Conservation (phyloP, 441 rosid species). For the Adansonia madagascariensis region DNA sequence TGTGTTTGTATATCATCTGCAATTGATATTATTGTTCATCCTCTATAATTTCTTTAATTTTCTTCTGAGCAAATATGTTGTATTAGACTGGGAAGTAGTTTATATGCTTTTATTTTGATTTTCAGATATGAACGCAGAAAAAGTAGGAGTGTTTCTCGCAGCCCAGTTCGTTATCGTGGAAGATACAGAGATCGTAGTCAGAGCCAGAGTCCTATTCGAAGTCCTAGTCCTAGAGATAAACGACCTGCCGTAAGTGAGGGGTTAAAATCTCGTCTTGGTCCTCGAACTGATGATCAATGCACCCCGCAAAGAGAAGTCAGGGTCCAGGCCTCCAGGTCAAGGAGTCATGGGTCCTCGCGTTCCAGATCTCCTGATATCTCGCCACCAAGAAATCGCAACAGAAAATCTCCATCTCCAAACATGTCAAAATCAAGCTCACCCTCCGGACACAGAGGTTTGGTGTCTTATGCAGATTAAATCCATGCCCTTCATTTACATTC, state of each 20-base stretch:
- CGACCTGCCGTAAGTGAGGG: constrained; percentile 64
- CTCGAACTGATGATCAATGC: constrained; percentile 39
- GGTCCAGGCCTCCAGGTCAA: constrained; percentile 46
- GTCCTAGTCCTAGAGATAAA: constrained; percentile 65
- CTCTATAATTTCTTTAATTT: not conserved
- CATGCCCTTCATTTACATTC: not conserved
- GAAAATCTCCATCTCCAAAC: constrained; percentile 43
- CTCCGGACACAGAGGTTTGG: constrained; percentile 67
- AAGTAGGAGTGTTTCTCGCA: constrained; percentile 62
- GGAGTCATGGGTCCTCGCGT: constrained; percentile 40
- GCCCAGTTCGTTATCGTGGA: constrained; percentile 58
- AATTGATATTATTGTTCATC: not conserved
- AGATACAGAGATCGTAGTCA: constrained; percentile 50
- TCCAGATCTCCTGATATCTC: constrained; percentile 52
- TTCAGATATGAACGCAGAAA: constrained; percentile 57
- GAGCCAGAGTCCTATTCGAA: constrained; percentile 66
- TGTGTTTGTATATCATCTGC: not conserved
- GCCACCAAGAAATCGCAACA: constrained; percentile 36
- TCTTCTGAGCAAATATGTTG: not conserved
- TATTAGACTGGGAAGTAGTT: constrained; percentile 20
- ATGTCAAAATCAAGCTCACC: constrained; percentile 68
- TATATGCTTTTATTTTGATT: constrained; percentile 13
- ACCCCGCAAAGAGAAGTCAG: constrained; percentile 46
- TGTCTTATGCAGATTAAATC: constrained; percentile 74
- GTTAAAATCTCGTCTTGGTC: constrained; percentile 80